phyloP scores from a whole-genome alignment of 2,329 filamentous ascomycete genomes.

The Phoma sp. region DNA sequence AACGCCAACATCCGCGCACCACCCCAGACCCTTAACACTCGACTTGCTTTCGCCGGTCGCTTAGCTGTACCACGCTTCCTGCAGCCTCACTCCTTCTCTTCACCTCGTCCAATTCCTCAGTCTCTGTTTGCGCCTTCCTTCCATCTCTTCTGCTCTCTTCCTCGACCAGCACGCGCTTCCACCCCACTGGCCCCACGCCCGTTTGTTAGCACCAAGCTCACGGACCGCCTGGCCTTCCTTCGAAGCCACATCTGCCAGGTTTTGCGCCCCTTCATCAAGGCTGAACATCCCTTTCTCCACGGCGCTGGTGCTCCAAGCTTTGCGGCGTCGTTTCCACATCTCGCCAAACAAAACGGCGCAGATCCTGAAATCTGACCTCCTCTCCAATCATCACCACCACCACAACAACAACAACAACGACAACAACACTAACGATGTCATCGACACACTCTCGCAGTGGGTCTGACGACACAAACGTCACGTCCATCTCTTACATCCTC shows the following conservation, averaged over 20 bases:
- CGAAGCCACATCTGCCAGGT: conserved; percentile 3
- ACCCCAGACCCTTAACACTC: conserved; percentile 10
- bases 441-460: conserved; percentile 46
- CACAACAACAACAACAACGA: conserved; percentile 5
- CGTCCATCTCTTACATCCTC: conserved; percentile 46
- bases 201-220: conserved; percentile 16
- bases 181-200: conserved; percentile 31
- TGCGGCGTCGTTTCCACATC: conserved; percentile 14
- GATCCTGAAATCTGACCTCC: conserved; percentile 3
- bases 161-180: conserved; percentile 6
- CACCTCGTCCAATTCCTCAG: conserved; percentile 12
- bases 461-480: conserved; percentile 45
- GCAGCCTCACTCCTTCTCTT: conserved; percentile 21
- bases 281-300: conserved; percentile 5
- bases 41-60: conserved; percentile 12
- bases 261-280: conserved; percentile 2
- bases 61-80: conserved; percentile 8
- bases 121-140: conserved; percentile 5
- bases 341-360: conserved; percentile 17
- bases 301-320: conserved; percentile 13
- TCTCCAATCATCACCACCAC: conserved; percentile 5
- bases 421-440: conserved; percentile 29
- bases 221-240: conserved; percentile 21
- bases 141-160: conserved; percentile 4
- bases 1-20: conserved; percentile 18